phyloP scores from a whole-genome alignment of 2,329 filamentous ascomycete species.

The Tolypocladium inflatum region DNA sequence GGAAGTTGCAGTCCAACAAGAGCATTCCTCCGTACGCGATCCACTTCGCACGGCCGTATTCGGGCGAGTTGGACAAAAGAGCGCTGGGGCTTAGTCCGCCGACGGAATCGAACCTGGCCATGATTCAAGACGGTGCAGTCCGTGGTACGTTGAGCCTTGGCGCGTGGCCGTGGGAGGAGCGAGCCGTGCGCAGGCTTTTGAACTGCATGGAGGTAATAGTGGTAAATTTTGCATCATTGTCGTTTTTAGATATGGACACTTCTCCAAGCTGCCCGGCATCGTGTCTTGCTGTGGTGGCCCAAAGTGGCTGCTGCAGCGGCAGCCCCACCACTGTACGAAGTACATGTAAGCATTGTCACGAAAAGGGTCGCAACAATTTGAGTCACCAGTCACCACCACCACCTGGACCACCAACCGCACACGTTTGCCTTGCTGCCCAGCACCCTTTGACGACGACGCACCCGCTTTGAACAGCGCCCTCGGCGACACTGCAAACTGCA shows the following conservation, averaged over 20 bases:
- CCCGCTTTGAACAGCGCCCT: neutral
- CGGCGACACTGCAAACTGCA: neutral
- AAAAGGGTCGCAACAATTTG: neutral
- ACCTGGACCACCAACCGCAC: neutral
- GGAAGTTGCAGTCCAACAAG: neutral
- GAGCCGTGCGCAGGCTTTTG: too few species aligned
- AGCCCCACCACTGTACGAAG: neutral
- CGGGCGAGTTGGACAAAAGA: neutral
- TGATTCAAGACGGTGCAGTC: neutral
- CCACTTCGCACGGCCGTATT: neutral
- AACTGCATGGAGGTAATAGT: too few species aligned
- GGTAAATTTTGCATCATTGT: neutral
- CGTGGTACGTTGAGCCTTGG: neutral
- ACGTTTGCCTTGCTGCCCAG: neutral
- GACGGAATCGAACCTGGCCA: neutral
- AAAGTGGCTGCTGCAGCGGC: neutral
- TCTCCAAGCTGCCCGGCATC: neutral
- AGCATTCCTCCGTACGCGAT: neutral
- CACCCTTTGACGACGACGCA: neutral
- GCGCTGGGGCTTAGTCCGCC: neutral
- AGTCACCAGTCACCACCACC: neutral
- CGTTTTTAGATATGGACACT: neutral
- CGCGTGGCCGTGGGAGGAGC: neutral
- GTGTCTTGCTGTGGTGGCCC: neutral
- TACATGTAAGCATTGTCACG: neutral